These are phyloP conservation scores for Lecanoromycetidae sp. DNA, from an alignment of 2,329 filamentous ascomycete genomes.

Conservation along the genomic window DNA sequence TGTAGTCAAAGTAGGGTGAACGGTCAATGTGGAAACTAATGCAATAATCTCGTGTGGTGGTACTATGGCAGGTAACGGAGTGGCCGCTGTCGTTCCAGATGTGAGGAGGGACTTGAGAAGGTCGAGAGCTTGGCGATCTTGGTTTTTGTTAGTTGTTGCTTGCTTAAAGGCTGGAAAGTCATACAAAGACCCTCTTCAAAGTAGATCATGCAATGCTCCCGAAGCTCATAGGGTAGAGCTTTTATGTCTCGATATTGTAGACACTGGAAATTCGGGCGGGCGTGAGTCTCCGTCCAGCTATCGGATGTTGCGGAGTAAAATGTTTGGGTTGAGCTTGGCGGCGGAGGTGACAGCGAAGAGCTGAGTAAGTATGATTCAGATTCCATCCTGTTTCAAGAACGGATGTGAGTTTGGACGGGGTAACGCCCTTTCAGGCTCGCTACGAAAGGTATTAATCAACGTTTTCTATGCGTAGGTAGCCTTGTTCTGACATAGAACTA, in stretches of 20 bases:
- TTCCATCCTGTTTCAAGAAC: neutral
- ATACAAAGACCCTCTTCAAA: conserved; percentile 63
- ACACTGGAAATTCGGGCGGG: neutral
- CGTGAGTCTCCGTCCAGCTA: neutral
- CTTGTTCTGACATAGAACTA: no score
- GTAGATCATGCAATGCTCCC: conserved; percentile 56
- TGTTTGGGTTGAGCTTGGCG: neutral
- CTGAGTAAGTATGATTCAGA: neutral
- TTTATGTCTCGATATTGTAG: conserved; percentile 42
- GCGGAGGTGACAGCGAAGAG: neutral
- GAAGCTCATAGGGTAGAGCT: conserved; percentile 50
- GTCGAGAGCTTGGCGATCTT: conserved; percentile 47
- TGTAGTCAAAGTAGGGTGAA: conserved; percentile 70
- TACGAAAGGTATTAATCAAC: no score
- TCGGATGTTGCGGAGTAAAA: neutral
- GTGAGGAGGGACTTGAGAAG: conserved; percentile 54
- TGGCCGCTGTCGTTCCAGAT: conserved; percentile 34
- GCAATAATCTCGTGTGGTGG: conserved; percentile 64
- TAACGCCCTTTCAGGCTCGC: no score
- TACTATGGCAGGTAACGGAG: conserved; percentile 41
- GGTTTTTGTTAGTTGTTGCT: neutral
- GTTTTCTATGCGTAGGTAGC: no score
- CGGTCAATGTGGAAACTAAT: conserved; percentile 65
- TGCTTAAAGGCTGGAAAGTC: conserved; percentile 17
- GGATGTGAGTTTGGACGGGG: neutral